Conservation (phyloP, 495 filamentous ascomycete species). For the Penicillium roqueforti region DNA sequence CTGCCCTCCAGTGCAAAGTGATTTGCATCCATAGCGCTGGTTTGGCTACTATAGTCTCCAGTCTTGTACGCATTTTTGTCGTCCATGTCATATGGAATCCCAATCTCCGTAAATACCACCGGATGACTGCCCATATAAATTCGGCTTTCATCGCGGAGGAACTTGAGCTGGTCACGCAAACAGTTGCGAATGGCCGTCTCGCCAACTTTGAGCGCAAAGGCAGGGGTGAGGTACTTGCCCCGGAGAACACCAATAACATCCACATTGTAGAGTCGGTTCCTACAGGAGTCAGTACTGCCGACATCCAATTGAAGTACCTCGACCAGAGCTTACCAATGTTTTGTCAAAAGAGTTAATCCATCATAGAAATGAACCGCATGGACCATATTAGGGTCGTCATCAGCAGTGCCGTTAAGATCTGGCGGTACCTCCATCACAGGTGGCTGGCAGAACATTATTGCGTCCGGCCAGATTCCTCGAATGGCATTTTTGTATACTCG, state of each 20-base stretch:
- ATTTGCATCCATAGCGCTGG: slow-evolving; percentile 93
- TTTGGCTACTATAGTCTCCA: slow-evolving; percentile 93
- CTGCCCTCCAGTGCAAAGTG: slow-evolving; percentile 88
- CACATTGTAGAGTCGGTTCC: slow-evolving; percentile 92
- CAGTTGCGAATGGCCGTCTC: slow-evolving; percentile 96
- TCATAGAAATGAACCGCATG: slow-evolving; percentile 97
- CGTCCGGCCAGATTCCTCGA: slow-evolving; percentile 66
- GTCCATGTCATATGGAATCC: slow-evolving; percentile 99
- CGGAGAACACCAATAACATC: slow-evolving; percentile 91
- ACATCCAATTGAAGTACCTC: background rate
- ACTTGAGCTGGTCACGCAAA: slow-evolving; percentile 83
- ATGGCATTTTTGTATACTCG: slow-evolving; percentile 70
- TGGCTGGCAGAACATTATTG: slow-evolving; percentile 88
- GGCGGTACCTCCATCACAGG: slow-evolving; percentile 91
- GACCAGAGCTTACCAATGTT: slow-evolving; percentile 67
- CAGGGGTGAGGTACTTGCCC: slow-evolving; percentile 80
- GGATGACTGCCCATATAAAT: slow-evolving; percentile 89
- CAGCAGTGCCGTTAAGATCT: slow-evolving; percentile 75
- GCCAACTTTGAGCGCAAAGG: slow-evolving; percentile 87
- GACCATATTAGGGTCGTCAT: slow-evolving; percentile 85
- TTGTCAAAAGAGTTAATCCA: slow-evolving; percentile 92
- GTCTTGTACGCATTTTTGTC: slow-evolving; percentile 90
- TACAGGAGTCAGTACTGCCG: slow-evolving; percentile 21
- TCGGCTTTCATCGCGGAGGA: slow-evolving; percentile 81
- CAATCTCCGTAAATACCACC: slow-evolving; percentile 89